Base-by-base conservation (phyloP, 352 stramenopile species). In the Thalassiosira mediterranea region DNA sequence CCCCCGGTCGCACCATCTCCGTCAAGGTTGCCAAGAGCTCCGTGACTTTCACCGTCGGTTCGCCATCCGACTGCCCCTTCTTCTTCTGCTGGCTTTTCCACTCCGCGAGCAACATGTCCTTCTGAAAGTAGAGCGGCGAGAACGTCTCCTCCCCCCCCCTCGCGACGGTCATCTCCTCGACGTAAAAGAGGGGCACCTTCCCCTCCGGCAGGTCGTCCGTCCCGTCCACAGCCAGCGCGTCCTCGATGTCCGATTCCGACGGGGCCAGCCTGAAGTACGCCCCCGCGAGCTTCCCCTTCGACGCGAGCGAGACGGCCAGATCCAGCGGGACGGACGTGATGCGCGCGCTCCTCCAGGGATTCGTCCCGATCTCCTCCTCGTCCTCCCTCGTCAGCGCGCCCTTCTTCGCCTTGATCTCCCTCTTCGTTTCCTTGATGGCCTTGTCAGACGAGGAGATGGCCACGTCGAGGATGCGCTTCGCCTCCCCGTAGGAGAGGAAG, bases 111-210 rank as follows among this genome's bases (percentile, higher is more conserved):
- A 90, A 62, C 52, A 88, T 54, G 11, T 75, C 60, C 58, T 90
- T 88, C 47, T 60, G 48, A 83, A 91, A 91, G 40, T 89, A 91
- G 2, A 91, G 52, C 8, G 82, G 85, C 25, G 60, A 72, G 57
- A 84, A 4, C 38, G 61, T 69, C 7, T 70, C 76, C 46, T 68
- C 47, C 1, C 23, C 34, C 44, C 63, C 53, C 31, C 62, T 26
- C 0, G 48, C 40, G 29, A 84, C 58, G 54, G 51, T 77, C 61
- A 90, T 87, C 58, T 91, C 74, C 57, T 85, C 74, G 25, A 88
- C 56, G 51, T 91, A 91, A 76, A 91, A 91, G 7, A 91, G 40
- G 29, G 85, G 85, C 4, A 86, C 79, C 61, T 90, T 90, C 0
- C 83, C 83, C 74, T 91, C 85, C 5, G 79, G 72, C 28, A 91